phyloP scores from a whole-genome alignment of 371 early-diverging fungal genomes.

The Mucor plumbeus region DNA sequence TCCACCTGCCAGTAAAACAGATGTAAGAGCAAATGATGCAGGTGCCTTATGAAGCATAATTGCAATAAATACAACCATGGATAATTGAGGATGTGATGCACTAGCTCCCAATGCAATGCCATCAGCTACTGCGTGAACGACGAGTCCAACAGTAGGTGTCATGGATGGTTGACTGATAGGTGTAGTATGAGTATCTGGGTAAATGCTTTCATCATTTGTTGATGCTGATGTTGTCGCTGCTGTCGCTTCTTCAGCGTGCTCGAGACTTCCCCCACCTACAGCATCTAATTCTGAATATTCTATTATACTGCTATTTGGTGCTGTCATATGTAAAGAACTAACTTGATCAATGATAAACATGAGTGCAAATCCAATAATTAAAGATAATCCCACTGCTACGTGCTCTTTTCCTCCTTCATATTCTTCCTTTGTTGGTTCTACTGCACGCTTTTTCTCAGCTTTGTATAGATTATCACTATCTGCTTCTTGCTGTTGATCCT shows the following conservation, averaged over 20 bases:
- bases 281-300: constrained; percentile 21
- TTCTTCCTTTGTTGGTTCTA: neutral
- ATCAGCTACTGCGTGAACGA: constrained; percentile 95
- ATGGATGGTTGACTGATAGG: constrained; percentile 12
- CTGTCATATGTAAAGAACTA: constrained; percentile 61
- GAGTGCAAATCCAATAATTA: constrained; percentile 83
- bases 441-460: neutral
- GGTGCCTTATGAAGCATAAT: constrained; percentile 97
- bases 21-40: constrained; percentile 89
- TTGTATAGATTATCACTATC: neutral
- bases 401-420: constrained; percentile 26
- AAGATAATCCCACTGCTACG: constrained; percentile 79
- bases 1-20: constrained; percentile 80
- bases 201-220: neutral
- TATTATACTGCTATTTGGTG: constrained; percentile 3
- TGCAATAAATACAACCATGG: constrained; percentile 91
- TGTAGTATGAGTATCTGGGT: neutral
- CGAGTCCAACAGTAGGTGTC: constrained; percentile 79
- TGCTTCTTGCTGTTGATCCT: neutral
- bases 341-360: constrained; percentile 91
- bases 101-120: constrained; percentile 94
- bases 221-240: neutral
- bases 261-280: constrained; percentile 6
- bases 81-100: constrained; percentile 67
- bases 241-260: neutral